Conservation (phyloP, 257 asterid genomes). For the Gentiana straminea region DNA sequence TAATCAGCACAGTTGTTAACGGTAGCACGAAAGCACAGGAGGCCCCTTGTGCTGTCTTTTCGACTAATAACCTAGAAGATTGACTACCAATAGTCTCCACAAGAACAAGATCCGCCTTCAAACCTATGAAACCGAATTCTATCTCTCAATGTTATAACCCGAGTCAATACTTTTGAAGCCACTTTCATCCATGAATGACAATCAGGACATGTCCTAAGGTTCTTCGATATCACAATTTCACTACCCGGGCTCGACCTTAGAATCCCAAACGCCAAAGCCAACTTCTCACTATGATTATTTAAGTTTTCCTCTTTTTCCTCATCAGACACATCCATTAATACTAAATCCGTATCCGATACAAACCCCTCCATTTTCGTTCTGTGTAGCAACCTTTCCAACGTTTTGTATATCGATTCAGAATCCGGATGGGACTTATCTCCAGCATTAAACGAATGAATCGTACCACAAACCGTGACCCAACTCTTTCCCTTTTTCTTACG, state of each 20-base stretch:
- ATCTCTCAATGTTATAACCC: constrained; percentile 66
- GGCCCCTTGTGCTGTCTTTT: neutral
- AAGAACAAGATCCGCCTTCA: constrained; percentile 52
- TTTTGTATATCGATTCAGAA: constrained; percentile 36
- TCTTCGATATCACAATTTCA: constrained; percentile 48
- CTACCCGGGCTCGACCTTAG: constrained; percentile 62
- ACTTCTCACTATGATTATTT: constrained; percentile 62
- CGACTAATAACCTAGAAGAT: neutral
- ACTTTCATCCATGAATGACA: constrained; percentile 75
- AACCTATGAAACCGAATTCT: constrained; percentile 69
- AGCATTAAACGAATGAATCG: constrained; percentile 52
- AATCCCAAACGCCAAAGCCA: constrained; percentile 63
- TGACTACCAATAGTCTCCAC: constrained; percentile 69
- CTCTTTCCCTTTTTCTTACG: constrained; percentile 59
- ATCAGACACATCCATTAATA: constrained; percentile 75
- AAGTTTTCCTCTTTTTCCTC: constrained; percentile 80
- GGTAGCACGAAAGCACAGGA: too few relatives aligned
- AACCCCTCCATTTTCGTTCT: constrained; percentile 55
- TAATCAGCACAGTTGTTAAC: too few relatives aligned
- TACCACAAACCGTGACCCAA: constrained; percentile 53
- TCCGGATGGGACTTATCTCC: constrained; percentile 54
- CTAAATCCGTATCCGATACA: constrained; percentile 31
- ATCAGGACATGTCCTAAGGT: constrained; percentile 68
- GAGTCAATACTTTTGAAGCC: constrained; percentile 44
- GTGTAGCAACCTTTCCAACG: constrained; percentile 39